phyloP scores from a whole-genome alignment of 352 stramenopile genomes.

The Lagenidium giganteum region DNA sequence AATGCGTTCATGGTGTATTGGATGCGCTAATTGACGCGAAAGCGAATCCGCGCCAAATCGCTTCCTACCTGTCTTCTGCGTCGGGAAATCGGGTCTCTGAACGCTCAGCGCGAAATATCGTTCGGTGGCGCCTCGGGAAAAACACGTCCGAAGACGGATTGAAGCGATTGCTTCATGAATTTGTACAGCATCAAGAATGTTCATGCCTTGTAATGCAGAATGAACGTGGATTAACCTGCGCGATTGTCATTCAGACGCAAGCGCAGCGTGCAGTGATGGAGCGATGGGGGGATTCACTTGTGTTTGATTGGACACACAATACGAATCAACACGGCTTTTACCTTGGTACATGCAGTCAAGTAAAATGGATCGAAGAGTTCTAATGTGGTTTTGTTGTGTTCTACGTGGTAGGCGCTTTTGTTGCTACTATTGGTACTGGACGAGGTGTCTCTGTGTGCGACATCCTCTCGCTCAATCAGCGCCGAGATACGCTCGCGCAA shows the following conservation, averaged over 20 bases:
- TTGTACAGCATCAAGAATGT: not conserved
- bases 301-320: slow-evolving; percentile 21
- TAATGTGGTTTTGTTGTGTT: no score
- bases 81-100: no score
- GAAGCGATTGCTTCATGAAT: slow-evolving; percentile 1
- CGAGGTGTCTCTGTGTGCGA: slow-evolving; percentile 18
- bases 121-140: no score
- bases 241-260: slow-evolving; percentile 7
- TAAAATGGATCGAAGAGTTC: no score
- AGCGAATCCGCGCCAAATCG: no score
- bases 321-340: slow-evolving; percentile 18
- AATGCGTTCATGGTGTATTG: no score
- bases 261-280: slow-evolving; percentile 8
- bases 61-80: no score
- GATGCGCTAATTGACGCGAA: no score
- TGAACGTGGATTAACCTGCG: slow-evolving; percentile 1
- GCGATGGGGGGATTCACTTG: slow-evolving; percentile 13
- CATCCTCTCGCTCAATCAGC: slow-evolving; percentile 16
- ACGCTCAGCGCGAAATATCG: no score
- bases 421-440: slow-evolving; percentile 11
- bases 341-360: slow-evolving; percentile 7
- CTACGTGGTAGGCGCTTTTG: no score
- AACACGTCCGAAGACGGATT: no score
- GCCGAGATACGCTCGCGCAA: slow-evolving; percentile 4
- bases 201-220: slow-evolving; percentile 2